phyloP scores from a whole-genome alignment of 2,329 filamentous ascomycete genomes.

The Metarhizium sp. region DNA sequence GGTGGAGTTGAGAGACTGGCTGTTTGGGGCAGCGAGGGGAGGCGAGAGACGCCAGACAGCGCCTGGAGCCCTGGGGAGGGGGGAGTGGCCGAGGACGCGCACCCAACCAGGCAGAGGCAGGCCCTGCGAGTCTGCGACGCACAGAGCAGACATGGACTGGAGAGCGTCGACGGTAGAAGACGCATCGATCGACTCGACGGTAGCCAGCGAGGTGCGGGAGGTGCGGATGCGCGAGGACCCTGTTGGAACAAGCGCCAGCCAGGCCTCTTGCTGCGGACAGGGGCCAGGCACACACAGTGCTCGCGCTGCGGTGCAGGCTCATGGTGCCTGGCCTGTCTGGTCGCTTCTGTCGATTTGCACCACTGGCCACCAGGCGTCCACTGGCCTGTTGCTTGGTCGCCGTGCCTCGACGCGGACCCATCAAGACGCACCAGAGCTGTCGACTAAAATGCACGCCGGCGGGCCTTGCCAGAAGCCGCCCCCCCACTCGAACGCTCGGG shows the following conservation, averaged over 20 bases:
- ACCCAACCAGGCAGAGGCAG: too few relatives aligned
- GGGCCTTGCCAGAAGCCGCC: background rate
- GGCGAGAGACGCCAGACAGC: background rate
- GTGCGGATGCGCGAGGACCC: background rate
- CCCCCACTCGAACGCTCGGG: background rate
- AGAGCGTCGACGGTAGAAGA: too few relatives aligned
- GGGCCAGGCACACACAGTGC: background rate
- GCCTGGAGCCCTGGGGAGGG: background rate
- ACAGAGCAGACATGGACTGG: too few relatives aligned
- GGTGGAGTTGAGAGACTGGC: slow-evolving; percentile 1
- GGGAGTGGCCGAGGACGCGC: background rate
- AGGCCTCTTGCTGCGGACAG: background rate
- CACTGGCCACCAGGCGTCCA: too few relatives aligned
- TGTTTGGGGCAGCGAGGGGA: background rate
- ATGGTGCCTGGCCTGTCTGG: background rate
- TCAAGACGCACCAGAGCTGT: background rate
- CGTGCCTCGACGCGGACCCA: background rate
- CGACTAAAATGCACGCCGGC: background rate
- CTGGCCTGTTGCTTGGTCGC: too few relatives aligned
- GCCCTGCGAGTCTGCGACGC: too few relatives aligned
- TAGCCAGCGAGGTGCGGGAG: too few relatives aligned
- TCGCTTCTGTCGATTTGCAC: background rate
- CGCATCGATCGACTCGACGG: too few relatives aligned
- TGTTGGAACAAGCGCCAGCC: background rate
- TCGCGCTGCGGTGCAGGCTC: background rate